A percentile compares a stretch with the other conserved stretches of the same genome.
phyloP scores from a whole-genome alignment of 257 asterid genomes.

The Solanum clarkiae region DNA sequence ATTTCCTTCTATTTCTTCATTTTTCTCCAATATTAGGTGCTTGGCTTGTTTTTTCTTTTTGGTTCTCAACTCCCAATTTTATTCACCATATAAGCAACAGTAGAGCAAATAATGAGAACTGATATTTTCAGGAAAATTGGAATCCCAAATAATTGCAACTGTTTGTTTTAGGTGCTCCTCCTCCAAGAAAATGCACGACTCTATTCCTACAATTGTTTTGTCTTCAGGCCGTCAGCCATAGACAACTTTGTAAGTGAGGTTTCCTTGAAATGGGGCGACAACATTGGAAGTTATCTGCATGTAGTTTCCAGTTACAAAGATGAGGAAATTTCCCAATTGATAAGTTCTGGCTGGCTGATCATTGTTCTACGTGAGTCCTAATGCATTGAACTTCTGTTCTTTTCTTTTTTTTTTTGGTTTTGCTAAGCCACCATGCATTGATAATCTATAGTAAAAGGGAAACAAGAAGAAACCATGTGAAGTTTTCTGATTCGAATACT shows the following conservation, averaged over 20 bases:
- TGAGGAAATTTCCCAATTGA: conserved; percentile 16
- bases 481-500: background rate
- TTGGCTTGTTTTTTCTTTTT: background rate
- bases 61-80: background rate
- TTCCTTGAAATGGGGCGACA: conserved; percentile 34
- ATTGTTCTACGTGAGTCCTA: conserved; percentile 49
- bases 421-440: background rate
- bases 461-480: background rate
- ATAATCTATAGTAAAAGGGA: background rate
- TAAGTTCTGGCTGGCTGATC: conserved; percentile 40
- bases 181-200: conserved; percentile 43
- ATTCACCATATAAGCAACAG: background rate
- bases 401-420: background rate
- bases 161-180: conserved; percentile 33
- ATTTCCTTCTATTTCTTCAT: background rate
- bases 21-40: background rate
- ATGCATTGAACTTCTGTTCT: background rate
- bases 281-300: conserved; percentile 32
- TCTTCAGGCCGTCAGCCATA: conserved; percentile 29
- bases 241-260: conserved; percentile 34
- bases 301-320: conserved; percentile 35
- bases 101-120: background rate
- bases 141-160: conserved; percentile 2
- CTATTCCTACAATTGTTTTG: conserved; percentile 28
- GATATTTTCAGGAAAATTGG: background rate